These are phyloP conservation scores for Nicotiana noctiflora DNA, from an alignment of 257 asterid species.

Conservation along the genomic window DNA sequence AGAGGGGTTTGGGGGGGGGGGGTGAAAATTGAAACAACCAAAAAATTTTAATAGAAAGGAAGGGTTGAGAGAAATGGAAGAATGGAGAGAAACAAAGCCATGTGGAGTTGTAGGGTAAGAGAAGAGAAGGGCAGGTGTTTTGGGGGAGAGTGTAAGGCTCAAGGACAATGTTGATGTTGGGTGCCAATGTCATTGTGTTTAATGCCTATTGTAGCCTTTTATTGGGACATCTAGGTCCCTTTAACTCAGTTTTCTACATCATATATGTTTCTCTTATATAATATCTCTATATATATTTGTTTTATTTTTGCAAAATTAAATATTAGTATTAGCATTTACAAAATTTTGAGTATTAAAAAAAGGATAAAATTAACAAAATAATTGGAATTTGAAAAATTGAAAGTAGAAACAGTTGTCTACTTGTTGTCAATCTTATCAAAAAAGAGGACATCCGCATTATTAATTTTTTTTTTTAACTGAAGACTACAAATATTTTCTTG, in stretches of 20 bases:
- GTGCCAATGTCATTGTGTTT: constrained; percentile 8
- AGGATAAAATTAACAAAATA: neutral
- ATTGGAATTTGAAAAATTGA: neutral
- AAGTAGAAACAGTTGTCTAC: too few species aligned
- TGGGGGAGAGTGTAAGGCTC: neutral
- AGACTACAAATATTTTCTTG: too few species aligned
- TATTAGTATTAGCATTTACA: too few species aligned
- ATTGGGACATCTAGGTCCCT: constrained; percentile 13
- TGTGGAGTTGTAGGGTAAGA: constrained; percentile 29
- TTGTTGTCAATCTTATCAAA: too few species aligned
- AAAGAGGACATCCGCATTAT: too few species aligned
- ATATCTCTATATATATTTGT: too few species aligned
- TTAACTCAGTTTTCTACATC: neutral
- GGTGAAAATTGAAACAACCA: too few species aligned
- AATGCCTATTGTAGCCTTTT: constrained; percentile 5
- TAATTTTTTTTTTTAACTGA: too few species aligned
- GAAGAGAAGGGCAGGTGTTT: neutral
- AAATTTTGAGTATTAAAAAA: neutral
- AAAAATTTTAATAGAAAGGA: too few species aligned
- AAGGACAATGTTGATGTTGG: constrained; percentile 7
- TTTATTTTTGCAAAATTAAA: too few species aligned
- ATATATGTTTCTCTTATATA: neutral
- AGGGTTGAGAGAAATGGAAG: neutral
- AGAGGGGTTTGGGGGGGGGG: too few species aligned
- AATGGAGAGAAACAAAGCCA: constrained; percentile 22